Conservation (phyloP, 495 filamentous ascomycete genomes). For the Penicillium canescens region DNA sequence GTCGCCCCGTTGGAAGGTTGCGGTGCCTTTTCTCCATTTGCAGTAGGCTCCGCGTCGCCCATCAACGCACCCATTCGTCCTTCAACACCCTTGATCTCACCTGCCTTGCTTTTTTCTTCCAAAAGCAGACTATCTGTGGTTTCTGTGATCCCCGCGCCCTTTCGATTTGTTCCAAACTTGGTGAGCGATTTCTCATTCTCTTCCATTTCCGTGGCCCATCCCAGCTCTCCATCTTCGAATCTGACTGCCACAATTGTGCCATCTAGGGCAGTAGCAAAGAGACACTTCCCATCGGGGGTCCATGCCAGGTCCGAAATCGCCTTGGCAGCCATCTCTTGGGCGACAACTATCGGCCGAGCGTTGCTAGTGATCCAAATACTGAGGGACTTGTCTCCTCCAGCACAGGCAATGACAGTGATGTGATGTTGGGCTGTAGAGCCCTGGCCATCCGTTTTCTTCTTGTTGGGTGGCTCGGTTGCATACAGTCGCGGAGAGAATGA, state of each 20-base stretch:
- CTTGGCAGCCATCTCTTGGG: conserved; percentile 84
- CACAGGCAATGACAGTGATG: conserved; percentile 96
- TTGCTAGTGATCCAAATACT: conserved; percentile 98
- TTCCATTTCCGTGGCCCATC: conserved; percentile 69
- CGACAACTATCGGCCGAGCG: conserved; percentile 82
- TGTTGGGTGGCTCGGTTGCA: conserved; percentile 61
- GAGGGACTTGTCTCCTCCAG: conserved; percentile 92
- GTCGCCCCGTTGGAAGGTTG: conserved; percentile 44
- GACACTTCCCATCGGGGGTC: conserved; percentile 85
- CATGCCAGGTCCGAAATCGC: conserved; percentile 92
- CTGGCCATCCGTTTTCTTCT: conserved; percentile 42
- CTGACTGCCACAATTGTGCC: conserved; percentile 76
- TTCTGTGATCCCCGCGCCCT: conserved; percentile 85
- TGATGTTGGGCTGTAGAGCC: conserved; percentile 40
- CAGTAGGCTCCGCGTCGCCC: conserved; percentile 65
- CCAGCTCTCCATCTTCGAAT: conserved; percentile 73
- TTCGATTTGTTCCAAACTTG: conserved; percentile 86
- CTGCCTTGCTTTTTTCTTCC: conserved; percentile 89
- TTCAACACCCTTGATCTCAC: conserved; percentile 83
- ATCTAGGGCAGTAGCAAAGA: conserved; percentile 85
- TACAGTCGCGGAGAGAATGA: conserved; percentile 94
- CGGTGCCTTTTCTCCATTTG: conserved; percentile 43
- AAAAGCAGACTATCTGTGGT: conserved; percentile 82
- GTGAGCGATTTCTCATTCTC: conserved; percentile 91
- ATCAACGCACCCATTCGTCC: conserved; percentile 96